Evolutionary conservation across 2,329 filamentous ascomycete genomes (phyloP).

Genomic region (Lecanicillium sp.): DNA sequence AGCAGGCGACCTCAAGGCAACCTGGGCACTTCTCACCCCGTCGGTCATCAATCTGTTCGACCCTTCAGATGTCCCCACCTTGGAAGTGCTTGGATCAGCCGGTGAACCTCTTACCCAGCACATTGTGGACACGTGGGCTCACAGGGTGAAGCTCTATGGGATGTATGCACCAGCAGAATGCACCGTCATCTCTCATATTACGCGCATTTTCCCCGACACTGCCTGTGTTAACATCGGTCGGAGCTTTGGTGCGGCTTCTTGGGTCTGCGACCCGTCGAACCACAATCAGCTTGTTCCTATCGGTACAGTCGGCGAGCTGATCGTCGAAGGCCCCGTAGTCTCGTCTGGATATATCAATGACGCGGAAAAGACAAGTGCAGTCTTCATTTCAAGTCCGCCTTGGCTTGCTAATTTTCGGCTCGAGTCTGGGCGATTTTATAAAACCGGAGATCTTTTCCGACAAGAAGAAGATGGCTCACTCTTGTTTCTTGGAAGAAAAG

Average conservation of each 20-base stretch:
- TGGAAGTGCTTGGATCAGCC: neutral
- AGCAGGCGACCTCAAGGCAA: neutral
- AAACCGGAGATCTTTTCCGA: constrained; percentile 45
- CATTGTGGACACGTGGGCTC: constrained; percentile 5
- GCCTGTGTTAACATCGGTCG: constrained; percentile 1
- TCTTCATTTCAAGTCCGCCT: neutral
- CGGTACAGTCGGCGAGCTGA: constrained; percentile 1
- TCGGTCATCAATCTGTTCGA: constrained; percentile 4
- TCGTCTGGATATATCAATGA: constrained; percentile 3
- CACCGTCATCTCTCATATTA: constrained; percentile 6
- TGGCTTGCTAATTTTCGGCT: neutral
- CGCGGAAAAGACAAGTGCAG: neutral
- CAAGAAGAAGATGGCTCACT: constrained; percentile 27
- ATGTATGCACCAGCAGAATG: constrained; percentile 9
- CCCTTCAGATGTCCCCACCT: neutral
- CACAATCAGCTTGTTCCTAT: neutral
- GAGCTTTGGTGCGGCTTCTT: neutral
- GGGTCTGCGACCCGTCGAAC: neutral
- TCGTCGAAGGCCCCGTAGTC: constrained; percentile 2
- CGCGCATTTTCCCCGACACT: neutral
- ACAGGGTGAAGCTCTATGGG: constrained; percentile 7
- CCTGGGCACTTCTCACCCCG: constrained; percentile 4
- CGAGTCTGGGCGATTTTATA: constrained; percentile 36
- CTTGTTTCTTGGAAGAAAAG: constrained; percentile 15
- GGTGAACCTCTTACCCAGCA: neutral